These are phyloP conservation scores for Lactarius evosmus DNA, from an alignment of 768 basidiomycete genomes.

Conservation along the genomic window DNA sequence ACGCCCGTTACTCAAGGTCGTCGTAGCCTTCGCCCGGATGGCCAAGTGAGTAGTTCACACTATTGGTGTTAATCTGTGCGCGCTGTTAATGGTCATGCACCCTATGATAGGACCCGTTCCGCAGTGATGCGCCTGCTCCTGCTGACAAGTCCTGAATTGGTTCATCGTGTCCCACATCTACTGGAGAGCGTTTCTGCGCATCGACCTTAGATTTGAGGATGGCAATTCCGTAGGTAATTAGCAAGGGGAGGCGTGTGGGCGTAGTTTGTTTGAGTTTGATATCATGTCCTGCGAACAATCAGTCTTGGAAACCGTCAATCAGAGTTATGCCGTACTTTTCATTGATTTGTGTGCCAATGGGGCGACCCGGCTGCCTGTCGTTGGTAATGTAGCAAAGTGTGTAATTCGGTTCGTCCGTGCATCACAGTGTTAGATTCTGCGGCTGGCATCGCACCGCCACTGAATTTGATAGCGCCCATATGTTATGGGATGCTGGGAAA, in stretches of 20 bases:
- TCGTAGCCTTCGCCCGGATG: slow-evolving; percentile 9
- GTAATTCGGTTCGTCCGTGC: not conserved
- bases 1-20: not conserved
- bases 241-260: not conserved
- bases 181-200: not conserved
- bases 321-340: not conserved
- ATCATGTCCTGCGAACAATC: not conserved
- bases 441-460: no score
- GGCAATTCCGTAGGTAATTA: not conserved
- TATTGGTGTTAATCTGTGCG: not conserved
- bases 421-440: not conserved
- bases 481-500: no score
- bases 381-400: not conserved
- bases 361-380: no score
- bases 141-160: not conserved
- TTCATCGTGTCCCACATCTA: not conserved
- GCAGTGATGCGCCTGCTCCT: not conserved
- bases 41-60: slow-evolving; percentile 1
- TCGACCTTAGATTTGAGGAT: not conserved
- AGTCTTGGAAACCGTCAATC: not conserved
- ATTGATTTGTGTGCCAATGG: not conserved
- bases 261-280: not conserved
- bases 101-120: slow-evolving; percentile 15
- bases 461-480: no score
- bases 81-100: not conserved